A percentile compares a stretch with the other conserved stretches of the same genome.
Conservation (phyloP, 495 filamentous ascomycete genomes). For the Letharia lupina region DNA sequence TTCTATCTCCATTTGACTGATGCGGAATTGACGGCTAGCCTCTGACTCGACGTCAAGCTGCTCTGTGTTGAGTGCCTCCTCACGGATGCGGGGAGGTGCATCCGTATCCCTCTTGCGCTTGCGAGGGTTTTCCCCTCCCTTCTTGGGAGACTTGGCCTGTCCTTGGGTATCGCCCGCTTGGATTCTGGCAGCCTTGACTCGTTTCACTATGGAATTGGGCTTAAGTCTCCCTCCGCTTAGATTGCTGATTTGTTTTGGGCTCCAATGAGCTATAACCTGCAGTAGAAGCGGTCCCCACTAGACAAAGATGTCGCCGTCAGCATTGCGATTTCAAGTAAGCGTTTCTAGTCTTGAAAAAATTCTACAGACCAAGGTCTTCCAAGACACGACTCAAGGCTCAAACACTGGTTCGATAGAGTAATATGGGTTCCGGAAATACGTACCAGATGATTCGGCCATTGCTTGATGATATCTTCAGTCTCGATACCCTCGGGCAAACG, state of each 20-base stretch:
- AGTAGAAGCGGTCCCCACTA: slow-evolving; percentile 14
- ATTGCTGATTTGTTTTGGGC: slow-evolving; percentile 1
- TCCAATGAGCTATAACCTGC: slow-evolving; percentile 6
- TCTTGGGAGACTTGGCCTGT: not conserved
- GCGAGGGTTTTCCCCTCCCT: not conserved
- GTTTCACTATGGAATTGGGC: slow-evolving; percentile 12
- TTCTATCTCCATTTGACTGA: slow-evolving; percentile 2
- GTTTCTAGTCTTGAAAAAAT: not conserved
- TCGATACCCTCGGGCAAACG: slow-evolving; percentile 26
- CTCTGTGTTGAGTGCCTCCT: not conserved
- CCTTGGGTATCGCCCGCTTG: not conserved
- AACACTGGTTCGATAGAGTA: not conserved
- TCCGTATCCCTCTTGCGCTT: not conserved
- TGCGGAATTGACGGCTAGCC: not conserved
- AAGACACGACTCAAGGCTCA: not conserved
- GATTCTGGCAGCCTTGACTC: slow-evolving; percentile 6
- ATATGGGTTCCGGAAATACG: not conserved
- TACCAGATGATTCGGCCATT: slow-evolving; percentile 14
- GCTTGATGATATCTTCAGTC: slow-evolving; percentile 14
- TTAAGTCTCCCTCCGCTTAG: not conserved
- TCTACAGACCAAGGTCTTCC: not conserved
- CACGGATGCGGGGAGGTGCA: not conserved
- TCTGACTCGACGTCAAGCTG: not conserved
- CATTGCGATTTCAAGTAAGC: not conserved
- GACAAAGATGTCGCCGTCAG: not conserved